Percentiles rank a stretch among this genome's conserved stretches.
phyloP scores from a whole-genome alignment of 495 filamentous ascomycete genomes.

The Cercophora scortea region DNA sequence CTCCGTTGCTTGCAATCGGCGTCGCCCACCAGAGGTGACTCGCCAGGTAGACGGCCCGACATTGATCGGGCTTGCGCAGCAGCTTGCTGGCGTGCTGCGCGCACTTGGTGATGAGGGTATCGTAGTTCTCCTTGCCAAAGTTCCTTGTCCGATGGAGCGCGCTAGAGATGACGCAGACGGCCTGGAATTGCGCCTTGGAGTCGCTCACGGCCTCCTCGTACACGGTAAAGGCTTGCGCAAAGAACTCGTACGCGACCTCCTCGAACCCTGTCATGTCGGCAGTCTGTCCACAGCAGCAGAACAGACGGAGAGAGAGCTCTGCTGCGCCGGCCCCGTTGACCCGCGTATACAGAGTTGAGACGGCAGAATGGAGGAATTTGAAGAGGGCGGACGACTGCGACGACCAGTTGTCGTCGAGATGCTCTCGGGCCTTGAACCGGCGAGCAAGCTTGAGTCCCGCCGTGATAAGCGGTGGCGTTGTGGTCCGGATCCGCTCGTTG shows the following conservation, averaged over 20 bases:
- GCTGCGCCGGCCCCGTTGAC: slow-evolving; percentile 68
- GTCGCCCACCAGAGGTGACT: slow-evolving; percentile 98
- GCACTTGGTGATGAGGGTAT: slow-evolving; percentile 95
- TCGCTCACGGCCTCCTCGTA: slow-evolving; percentile 96
- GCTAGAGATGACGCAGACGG: slow-evolving; percentile 88
- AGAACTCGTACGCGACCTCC: slow-evolving; percentile 96
- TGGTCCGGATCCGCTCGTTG: slow-evolving; percentile 91
- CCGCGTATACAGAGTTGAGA: slow-evolving; percentile 83
- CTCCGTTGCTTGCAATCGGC: slow-evolving; percentile 71
- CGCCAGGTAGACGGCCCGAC: slow-evolving; percentile 89
- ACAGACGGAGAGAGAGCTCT: slow-evolving; percentile 80
- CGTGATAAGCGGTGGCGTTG: slow-evolving; percentile 88
- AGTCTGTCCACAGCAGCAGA: slow-evolving; percentile 84
- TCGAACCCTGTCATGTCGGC: slow-evolving; percentile 90
- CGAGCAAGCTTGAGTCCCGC: slow-evolving; percentile 82
- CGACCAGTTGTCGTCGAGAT: slow-evolving; percentile 92
- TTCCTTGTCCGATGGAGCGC: slow-evolving; percentile 78
- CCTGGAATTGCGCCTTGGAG: slow-evolving; percentile 93
- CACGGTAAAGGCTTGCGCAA: slow-evolving; percentile 95
- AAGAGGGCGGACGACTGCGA: slow-evolving; percentile 82
- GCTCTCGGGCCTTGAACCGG: slow-evolving; percentile 82
- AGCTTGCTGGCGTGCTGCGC: slow-evolving; percentile 95
- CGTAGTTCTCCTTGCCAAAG: slow-evolving; percentile 94
- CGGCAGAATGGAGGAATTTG: slow-evolving; percentile 83
- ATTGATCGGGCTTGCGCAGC: slow-evolving; percentile 96